Conservation (phyloP, 495 filamentous ascomycete genomes). For the Delitschia confertaspora region DNA sequence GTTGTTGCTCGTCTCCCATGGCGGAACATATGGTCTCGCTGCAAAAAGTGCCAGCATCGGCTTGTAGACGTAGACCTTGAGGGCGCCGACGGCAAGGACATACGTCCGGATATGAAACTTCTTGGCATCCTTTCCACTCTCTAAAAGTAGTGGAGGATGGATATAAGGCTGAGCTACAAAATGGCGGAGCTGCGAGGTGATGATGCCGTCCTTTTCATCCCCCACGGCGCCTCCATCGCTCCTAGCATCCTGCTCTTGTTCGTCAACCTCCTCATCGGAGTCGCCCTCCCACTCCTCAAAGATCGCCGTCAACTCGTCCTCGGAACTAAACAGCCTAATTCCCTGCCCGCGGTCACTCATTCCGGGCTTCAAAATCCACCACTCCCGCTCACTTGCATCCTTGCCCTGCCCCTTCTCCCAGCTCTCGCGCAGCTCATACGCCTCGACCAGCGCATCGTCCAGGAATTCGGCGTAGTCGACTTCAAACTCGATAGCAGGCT, state of each 20-base stretch:
- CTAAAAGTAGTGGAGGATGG: constrained; percentile 72
- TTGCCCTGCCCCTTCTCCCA: constrained; percentile 52
- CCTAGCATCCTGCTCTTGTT: constrained; percentile 39
- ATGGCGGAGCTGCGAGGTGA: constrained; percentile 86
- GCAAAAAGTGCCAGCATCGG: constrained; percentile 92
- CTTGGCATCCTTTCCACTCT: constrained; percentile 36
- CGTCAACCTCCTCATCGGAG: constrained; percentile 46
- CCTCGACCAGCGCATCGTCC: constrained; percentile 83
- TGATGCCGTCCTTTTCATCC: constrained; percentile 47
- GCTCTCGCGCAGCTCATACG: constrained; percentile 73
- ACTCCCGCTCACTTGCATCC: constrained; percentile 52
- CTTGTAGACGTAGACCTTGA: constrained; percentile 78
- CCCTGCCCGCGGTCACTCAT: constrained; percentile 97
- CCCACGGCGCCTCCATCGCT: constrained; percentile 18
- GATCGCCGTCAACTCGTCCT: constrained; percentile 68
- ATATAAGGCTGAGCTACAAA: constrained; percentile 97
- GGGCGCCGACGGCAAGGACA: constrained; percentile 65
- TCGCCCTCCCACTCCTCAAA: constrained; percentile 79
- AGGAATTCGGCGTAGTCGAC: constrained; percentile 95
- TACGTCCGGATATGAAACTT: constrained; percentile 97
- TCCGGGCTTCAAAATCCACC: constrained; percentile 96
- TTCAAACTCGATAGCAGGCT: constrained; percentile 72
- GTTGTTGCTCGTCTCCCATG: constrained; percentile 27
- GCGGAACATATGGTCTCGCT: constrained; percentile 50
- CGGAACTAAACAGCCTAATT: constrained; percentile 75